These are phyloP conservation scores for Boletus rex-veris DNA, from an alignment of 768 basidiomycete genomes.

Conservation along the genomic window DNA sequence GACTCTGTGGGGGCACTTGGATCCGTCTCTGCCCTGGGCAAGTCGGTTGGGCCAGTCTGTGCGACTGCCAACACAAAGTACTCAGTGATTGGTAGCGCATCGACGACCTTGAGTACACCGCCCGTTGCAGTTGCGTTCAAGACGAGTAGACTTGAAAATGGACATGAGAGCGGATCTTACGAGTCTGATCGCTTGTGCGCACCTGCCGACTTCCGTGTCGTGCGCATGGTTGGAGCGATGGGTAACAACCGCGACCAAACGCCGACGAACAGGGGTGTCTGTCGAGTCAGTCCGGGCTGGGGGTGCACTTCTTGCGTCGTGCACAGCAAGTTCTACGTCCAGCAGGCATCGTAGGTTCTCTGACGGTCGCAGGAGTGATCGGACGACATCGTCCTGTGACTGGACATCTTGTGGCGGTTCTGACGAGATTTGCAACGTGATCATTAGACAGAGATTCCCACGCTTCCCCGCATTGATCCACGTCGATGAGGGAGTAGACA, in stretches of 20 bases:
- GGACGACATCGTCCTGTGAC: conserved; percentile 12
- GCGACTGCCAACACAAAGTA: conserved; percentile 54
- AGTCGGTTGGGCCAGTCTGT: conserved; percentile 45
- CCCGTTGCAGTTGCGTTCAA: conserved; percentile 1
- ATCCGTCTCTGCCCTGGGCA: conserved; percentile 21
- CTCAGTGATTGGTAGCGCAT: conserved; percentile 49
- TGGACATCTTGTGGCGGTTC: conserved; percentile 1
- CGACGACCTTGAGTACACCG: conserved; percentile 3
- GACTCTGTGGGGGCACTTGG: conserved; percentile 32
- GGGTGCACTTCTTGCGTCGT: neutral
- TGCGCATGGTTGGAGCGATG: conserved; percentile 40
- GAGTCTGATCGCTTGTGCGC: conserved; percentile 5
- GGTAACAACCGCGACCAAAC: conserved; percentile 44
- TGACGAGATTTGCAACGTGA: neutral
- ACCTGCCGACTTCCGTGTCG: conserved; percentile 55
- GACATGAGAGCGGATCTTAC: conserved; percentile 1
- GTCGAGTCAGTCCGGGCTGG: neutral
- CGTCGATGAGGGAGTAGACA: too few species aligned
- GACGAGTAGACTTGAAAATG: conserved; percentile 18
- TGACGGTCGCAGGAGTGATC: conserved; percentile 35
- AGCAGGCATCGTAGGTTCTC: conserved; percentile 46
- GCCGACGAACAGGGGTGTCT: neutral
- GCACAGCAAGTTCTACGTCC: conserved; percentile 31
- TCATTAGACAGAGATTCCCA: conserved; percentile 18
- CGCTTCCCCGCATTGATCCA: conserved; percentile 29